A percentile compares a stretch with the other conserved stretches of the same genome.
phyloP scores from a whole-genome alignment of 805 yeast species.

The Yarrowia porcina region DNA sequence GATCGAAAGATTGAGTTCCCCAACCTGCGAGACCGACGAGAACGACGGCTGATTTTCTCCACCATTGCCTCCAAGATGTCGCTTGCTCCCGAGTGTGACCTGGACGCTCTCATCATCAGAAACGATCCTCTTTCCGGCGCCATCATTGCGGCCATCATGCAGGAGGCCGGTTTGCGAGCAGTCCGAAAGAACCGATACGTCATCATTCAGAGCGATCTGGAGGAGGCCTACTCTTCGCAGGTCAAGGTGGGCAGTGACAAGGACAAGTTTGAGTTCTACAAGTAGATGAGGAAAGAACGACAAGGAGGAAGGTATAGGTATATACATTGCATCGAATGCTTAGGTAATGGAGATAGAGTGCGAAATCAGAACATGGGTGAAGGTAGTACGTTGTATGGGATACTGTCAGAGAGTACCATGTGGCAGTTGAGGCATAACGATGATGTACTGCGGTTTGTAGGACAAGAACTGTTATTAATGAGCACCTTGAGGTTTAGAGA shows the following conservation, averaged over 20 bases:
- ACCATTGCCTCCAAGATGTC: slow-evolving; percentile 98
- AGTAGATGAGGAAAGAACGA: slow-evolving; percentile 45
- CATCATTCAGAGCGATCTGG: slow-evolving; percentile 91
- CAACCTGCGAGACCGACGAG: slow-evolving; percentile 92
- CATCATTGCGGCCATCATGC: slow-evolving; percentile 98
- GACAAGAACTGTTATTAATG: too few relatives aligned
- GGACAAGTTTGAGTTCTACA: slow-evolving; percentile 96
- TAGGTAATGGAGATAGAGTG: too few relatives aligned
- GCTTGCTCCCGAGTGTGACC: slow-evolving; percentile 94
- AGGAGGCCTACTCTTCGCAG: slow-evolving; percentile 96
- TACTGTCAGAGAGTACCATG: too few relatives aligned
- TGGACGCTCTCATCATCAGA: slow-evolving; percentile 90
- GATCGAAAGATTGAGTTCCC: slow-evolving; percentile 99
- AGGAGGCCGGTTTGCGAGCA: slow-evolving; percentile 98
- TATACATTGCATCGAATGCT: slow-evolving; percentile 4
- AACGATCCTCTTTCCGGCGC: slow-evolving; percentile 97
- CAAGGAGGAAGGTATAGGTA: not conserved
- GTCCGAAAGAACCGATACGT: slow-evolving; percentile 97
- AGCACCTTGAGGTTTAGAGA: too few relatives aligned
- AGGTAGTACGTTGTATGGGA: too few relatives aligned
- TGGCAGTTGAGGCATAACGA: too few relatives aligned
- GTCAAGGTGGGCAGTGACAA: slow-evolving; percentile 94
- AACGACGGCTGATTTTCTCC: slow-evolving; percentile 91
- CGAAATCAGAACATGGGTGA: too few relatives aligned
- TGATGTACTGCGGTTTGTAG: too few relatives aligned